Conservation (phyloP, 495 filamentous ascomycete genomes). For the Penicillium goetzii region DNA sequence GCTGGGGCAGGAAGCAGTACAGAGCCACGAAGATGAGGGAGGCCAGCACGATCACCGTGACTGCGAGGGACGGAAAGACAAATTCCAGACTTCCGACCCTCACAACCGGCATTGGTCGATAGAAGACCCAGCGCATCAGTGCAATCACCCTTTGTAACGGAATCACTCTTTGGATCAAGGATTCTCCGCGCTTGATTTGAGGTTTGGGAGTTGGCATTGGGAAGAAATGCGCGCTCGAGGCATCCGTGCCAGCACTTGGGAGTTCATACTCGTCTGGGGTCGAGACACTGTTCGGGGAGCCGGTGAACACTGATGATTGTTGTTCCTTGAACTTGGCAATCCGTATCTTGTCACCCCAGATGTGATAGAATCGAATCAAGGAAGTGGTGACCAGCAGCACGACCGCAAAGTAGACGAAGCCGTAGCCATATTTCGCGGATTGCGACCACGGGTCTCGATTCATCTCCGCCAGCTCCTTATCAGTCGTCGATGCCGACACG, state of each 20-base stretch:
- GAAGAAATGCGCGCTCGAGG: constrained; percentile 72
- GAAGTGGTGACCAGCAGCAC: constrained; percentile 66
- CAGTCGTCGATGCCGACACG: constrained; percentile 67
- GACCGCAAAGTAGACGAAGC: constrained; percentile 84
- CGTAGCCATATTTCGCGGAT: constrained; percentile 85
- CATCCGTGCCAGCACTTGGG: constrained; percentile 68
- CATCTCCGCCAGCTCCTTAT: constrained; percentile 70
- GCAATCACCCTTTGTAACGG: constrained; percentile 76
- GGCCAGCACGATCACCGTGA: constrained; percentile 64
- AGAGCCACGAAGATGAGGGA: constrained; percentile 72
- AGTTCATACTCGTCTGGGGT: constrained; percentile 70
- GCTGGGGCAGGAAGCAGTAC: constrained; percentile 84
- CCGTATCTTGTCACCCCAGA: constrained; percentile 85
- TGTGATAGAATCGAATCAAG: constrained; percentile 74
- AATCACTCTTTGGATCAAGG: constrained; percentile 67
- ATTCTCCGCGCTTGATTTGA: constrained; percentile 59
- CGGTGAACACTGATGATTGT: constrained; percentile 49
- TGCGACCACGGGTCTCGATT: constrained; percentile 77
- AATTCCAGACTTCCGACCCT: constrained; percentile 64
- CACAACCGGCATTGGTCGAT: constrained; percentile 75
- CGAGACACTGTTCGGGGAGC: constrained; percentile 49
- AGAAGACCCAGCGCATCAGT: constrained; percentile 81
- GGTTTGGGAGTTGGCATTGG: constrained; percentile 55
- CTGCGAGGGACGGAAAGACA: constrained; percentile 74
- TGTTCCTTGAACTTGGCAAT: constrained; percentile 81